Evolutionary conservation across 371 early-diverging fungal genomes (phyloP).

Genomic region (Mortierella sp.): DNA sequence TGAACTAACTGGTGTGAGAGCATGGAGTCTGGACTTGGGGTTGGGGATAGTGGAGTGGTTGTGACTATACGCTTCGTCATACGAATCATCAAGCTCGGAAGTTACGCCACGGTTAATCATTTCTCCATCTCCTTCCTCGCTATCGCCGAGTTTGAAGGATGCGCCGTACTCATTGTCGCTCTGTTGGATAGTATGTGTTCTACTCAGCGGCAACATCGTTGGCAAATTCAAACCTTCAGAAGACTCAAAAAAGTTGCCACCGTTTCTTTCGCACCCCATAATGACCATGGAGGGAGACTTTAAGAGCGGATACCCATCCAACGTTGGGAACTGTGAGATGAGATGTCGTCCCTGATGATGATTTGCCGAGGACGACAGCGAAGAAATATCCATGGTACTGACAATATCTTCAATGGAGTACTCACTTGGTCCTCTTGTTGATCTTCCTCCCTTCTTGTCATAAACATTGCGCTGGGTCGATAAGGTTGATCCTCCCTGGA

Average conservation of each 20-base stretch:
- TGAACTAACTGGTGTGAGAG: conserved; percentile 4
- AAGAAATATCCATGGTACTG: conserved; percentile 5
- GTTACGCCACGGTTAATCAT: neutral
- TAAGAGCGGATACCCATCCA: conserved; percentile 37
- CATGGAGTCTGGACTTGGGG: conserved; percentile 4
- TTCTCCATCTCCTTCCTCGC: conserved; percentile 6
- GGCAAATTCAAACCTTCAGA: conserved; percentile 11
- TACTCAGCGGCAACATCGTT: conserved; percentile 27
- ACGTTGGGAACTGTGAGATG: conserved; percentile 25
- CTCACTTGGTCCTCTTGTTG: neutral
- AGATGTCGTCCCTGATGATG: neutral
- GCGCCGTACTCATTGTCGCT: conserved; percentile 15
- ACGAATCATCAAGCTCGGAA: conserved; percentile 10
- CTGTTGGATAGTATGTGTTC: conserved; percentile 38
- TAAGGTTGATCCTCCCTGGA: neutral
- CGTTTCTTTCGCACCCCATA: neutral
- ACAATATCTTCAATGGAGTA: conserved; percentile 15
- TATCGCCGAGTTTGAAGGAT: conserved; percentile 5
- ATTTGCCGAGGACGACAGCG: neutral
- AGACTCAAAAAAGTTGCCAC: neutral
- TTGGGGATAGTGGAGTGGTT: conserved; percentile 8
- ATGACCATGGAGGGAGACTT: conserved; percentile 25
- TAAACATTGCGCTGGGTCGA: neutral
- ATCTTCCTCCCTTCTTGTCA: neutral
- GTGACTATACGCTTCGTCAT: conserved; percentile 9